A percentile compares a stretch with the other conserved stretches of the same genome.
phyloP scores from a whole-genome alignment of 805 yeast genomes.

The Yarrowia phangngaensis region DNA sequence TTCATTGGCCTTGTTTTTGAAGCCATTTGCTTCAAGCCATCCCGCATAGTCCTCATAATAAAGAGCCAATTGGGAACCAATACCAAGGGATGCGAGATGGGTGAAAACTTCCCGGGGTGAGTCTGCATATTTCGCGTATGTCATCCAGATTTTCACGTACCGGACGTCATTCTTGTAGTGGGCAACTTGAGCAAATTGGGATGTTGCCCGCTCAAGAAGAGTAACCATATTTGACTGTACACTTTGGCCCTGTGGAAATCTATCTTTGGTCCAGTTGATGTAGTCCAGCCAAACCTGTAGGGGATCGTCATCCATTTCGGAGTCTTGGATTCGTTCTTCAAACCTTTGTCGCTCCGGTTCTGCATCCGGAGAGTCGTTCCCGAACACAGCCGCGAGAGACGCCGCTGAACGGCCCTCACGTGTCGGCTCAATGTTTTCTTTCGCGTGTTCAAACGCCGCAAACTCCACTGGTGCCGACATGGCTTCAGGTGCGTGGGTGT shows the following conservation, averaged over 20 bases:
- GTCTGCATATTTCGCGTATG: slow-evolving; percentile 64
- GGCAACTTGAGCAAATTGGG: slow-evolving; percentile 57
- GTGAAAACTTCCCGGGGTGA: slow-evolving; percentile 67
- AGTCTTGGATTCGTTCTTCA: slow-evolving; percentile 49
- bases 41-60: slow-evolving; percentile 79
- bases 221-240: slow-evolving; percentile 62
- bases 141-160: slow-evolving; percentile 75
- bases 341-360: slow-evolving; percentile 42
- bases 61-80: slow-evolving; percentile 62
- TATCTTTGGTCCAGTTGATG: slow-evolving; percentile 62
- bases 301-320: slow-evolving; percentile 66
- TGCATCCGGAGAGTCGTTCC: slow-evolving; percentile 22
- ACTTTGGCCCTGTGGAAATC: slow-evolving; percentile 56
- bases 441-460: slow-evolving; percentile 54
- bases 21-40: slow-evolving; percentile 51
- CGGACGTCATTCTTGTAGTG: slow-evolving; percentile 80
- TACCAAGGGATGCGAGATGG: slow-evolving; percentile 64
- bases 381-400: slow-evolving; percentile 49
- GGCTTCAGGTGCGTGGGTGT: slow-evolving; percentile 23
- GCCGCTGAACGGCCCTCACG: slow-evolving; percentile 65
- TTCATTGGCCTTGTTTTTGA: slow-evolving; percentile 52
- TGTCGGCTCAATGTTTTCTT: slow-evolving; percentile 54
- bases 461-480: slow-evolving; percentile 39
- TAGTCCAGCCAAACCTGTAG: slow-evolving; percentile 71
- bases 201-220: slow-evolving; percentile 68